Conservation (phyloP, 2,329 filamentous ascomycete genomes). For the Macrophomina pseudophaseolina region DNA sequence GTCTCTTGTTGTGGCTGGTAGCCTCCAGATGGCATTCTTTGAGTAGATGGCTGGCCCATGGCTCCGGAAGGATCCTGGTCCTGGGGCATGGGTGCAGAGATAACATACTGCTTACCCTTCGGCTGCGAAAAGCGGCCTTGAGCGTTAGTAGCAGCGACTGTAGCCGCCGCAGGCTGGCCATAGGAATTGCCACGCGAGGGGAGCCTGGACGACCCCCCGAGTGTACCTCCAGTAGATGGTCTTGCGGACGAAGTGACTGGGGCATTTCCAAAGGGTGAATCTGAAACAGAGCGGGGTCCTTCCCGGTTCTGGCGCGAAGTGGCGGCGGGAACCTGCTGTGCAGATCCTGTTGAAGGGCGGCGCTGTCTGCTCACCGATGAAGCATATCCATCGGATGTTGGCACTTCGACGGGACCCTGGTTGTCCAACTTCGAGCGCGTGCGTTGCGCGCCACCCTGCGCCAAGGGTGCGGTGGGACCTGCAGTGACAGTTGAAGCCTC, state of each 20-base stretch:
- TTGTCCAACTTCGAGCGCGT: slow-evolving; percentile 62
- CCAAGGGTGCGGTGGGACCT: slow-evolving; percentile 13
- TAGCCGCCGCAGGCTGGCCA: slow-evolving; percentile 84
- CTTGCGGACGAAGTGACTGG: slow-evolving; percentile 57
- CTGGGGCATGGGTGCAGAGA: slow-evolving; percentile 69
- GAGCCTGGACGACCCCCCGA: slow-evolving; percentile 63
- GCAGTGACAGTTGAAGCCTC: slow-evolving; percentile 39
- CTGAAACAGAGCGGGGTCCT: slow-evolving; percentile 59
- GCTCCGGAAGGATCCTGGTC: slow-evolving; percentile 51
- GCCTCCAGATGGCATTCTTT: slow-evolving; percentile 57
- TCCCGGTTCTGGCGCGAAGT: slow-evolving; percentile 47
- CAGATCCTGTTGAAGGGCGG: slow-evolving; percentile 31
- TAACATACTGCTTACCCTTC: slow-evolving; percentile 71
- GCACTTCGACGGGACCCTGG: slow-evolving; percentile 56
- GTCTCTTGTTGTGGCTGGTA: slow-evolving; percentile 60
- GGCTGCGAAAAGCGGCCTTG: slow-evolving; percentile 87
- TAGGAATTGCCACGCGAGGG: slow-evolving; percentile 79
- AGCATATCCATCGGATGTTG: slow-evolving; percentile 44
- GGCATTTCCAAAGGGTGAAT: slow-evolving; percentile 48
- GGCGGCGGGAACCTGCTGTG: slow-evolving; percentile 37
- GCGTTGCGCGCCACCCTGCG: slow-evolving; percentile 47
- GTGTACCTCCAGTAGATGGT: slow-evolving; percentile 81
- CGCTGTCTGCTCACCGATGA: slow-evolving; percentile 32
- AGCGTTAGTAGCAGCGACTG: slow-evolving; percentile 85
- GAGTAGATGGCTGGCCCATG: slow-evolving; percentile 65